Evolutionary conservation across 2,329 filamentous ascomycete species (phyloP).

Genomic region (Colletotrichum lentis): DNA sequence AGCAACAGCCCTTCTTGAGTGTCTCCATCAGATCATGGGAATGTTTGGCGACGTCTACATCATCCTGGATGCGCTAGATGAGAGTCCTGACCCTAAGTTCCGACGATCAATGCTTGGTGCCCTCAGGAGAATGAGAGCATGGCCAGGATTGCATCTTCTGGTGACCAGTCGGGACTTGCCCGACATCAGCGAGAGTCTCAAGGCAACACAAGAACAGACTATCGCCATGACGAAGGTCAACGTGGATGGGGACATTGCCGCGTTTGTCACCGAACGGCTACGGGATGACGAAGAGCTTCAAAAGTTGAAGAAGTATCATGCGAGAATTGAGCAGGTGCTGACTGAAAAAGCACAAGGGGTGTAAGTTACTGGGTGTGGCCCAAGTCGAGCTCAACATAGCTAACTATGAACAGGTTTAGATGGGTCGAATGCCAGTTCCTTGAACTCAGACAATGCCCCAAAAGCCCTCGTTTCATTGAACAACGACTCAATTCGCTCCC

Average conservation of each 20-base stretch:
- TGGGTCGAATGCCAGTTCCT: conserved; percentile 5
- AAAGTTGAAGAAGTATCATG: neutral
- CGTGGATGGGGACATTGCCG: neutral
- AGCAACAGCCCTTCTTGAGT: neutral
- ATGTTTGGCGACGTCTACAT: neutral
- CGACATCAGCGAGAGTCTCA: neutral
- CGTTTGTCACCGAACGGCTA: neutral
- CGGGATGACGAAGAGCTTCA: neutral
- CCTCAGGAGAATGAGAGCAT: neutral
- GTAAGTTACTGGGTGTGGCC: neutral
- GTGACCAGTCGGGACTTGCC: neutral
- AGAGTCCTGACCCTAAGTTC: neutral
- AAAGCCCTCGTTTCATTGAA: neutral
- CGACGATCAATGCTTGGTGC: neutral
- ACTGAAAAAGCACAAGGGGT: neutral
- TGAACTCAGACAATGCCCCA: neutral
- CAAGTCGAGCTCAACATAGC: neutral
- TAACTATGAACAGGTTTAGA: neutral
- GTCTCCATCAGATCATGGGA: neutral
- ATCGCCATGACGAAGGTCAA: neutral
- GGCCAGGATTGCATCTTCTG: neutral
- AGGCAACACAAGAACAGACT: neutral
- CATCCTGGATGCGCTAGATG: neutral
- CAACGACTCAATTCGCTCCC: conserved; percentile 40
- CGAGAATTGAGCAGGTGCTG: neutral